phyloP scores from a whole-genome alignment of 75 land plant genomes.

The Picea glauca region DNA sequence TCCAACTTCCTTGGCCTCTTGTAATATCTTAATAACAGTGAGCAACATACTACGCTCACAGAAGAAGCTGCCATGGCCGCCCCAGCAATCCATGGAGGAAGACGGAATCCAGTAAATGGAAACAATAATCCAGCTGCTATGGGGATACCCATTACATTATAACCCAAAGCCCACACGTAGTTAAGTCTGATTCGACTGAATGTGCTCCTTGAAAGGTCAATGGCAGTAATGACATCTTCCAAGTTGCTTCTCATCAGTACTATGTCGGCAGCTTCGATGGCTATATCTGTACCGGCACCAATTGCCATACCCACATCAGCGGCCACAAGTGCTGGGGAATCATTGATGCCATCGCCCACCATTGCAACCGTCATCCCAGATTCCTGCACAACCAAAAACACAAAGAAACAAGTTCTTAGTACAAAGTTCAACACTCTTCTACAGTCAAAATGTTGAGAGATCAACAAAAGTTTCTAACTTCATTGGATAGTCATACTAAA shows the following conservation, averaged over 20 bases:
- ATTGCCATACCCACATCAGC: constrained; percentile 99
- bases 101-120: constrained; percentile 67
- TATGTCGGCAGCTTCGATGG: constrained; percentile 97
- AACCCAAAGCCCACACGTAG: constrained; percentile 95
- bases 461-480: too few species aligned
- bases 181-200: constrained; percentile 74
- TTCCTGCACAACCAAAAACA: constrained; percentile 35
- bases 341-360: constrained; percentile 99
- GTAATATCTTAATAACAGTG: constrained; percentile 77
- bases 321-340: constrained; percentile 93
- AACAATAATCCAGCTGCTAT: constrained; percentile 92
- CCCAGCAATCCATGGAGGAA: constrained; percentile 98
- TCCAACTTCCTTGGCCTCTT: constrained; percentile 60
- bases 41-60: constrained; percentile 91
- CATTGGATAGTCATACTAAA: too few species aligned
- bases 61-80: constrained; percentile 99
- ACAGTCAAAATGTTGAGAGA: too few species aligned
- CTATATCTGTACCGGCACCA: constrained; percentile 97
- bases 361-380: constrained; percentile 80
- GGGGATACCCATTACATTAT: constrained; percentile 86
- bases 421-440: too few species aligned
- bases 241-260: constrained; percentile 94
- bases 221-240: constrained; percentile 95
- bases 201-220: constrained; percentile 85
- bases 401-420: too few species aligned